These are phyloP conservation scores for Spathaspora sp. DNA, from an alignment of 805 yeast genomes.

Conservation along the genomic window DNA sequence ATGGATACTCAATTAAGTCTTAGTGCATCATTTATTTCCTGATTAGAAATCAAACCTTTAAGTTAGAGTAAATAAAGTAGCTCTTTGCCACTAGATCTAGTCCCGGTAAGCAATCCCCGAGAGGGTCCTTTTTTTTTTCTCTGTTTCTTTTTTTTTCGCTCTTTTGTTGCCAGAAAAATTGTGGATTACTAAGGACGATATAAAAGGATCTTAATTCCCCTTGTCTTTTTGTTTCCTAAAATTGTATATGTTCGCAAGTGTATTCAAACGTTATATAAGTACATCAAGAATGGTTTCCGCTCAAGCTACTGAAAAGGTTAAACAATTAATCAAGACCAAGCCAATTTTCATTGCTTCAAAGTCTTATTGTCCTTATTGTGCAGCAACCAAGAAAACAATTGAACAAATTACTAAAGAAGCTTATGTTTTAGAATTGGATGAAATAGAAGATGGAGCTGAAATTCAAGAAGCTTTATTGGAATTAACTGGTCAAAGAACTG, in stretches of 20 bases:
- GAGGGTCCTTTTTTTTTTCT: not conserved
- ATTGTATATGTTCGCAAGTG: conserved; percentile 9
- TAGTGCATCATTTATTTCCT: conserved; percentile 36
- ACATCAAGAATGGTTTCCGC: conserved; percentile 52
- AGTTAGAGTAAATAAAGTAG: no score
- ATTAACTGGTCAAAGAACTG: conserved; percentile 87
- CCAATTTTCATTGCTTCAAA: conserved; percentile 73
- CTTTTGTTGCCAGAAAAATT: not conserved
- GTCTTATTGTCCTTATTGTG: conserved; percentile 44
- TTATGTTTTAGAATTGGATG: conserved; percentile 53
- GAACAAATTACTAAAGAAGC: conserved; percentile 41
- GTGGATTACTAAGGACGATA: not conserved
- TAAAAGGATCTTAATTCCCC: not conserved
- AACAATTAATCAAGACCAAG: conserved; percentile 59
- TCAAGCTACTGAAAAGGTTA: conserved; percentile 54
- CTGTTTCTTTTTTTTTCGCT: not conserved
- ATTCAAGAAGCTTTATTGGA: conserved; percentile 75
- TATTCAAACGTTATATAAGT: conserved; percentile 8
- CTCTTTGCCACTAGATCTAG: no score
- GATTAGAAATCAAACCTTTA: not conserved
- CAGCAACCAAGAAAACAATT: conserved; percentile 42
- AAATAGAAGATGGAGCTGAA: conserved; percentile 66
- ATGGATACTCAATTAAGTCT: conserved; percentile 77
- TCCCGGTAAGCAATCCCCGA: not conserved
- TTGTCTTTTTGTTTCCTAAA: not conserved